A percentile compares a stretch with the other conserved stretches of the same genome.
phyloP scores from a whole-genome alignment of 2,329 filamentous ascomycete species.

The Chaetomium sp. region DNA sequence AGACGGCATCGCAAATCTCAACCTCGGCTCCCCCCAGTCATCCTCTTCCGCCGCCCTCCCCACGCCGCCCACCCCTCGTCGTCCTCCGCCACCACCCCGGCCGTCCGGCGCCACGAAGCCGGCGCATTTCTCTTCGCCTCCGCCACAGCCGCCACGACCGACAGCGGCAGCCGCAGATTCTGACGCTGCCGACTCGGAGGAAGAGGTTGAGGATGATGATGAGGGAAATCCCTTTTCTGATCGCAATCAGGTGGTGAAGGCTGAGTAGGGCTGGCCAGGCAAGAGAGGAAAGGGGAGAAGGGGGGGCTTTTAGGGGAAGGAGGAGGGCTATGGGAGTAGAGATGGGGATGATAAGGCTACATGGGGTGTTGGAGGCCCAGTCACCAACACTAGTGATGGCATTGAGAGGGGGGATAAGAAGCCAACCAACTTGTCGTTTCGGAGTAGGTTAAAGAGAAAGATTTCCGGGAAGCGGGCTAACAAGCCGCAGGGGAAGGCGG shows the following conservation, averaged over 20 bases:
- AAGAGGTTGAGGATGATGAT: conserved; percentile 57
- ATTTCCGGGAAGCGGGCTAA: too few relatives aligned
- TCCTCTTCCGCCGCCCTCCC: conserved; percentile 28
- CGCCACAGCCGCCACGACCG: conserved; percentile 23
- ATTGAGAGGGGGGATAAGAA: not conserved
- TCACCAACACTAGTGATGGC: not conserved
- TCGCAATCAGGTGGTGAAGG: conserved; percentile 56
- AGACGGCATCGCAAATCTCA: conserved; percentile 40
- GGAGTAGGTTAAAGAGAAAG: too few relatives aligned
- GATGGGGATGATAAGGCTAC: too few relatives aligned
- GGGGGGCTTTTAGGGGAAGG: not conserved
- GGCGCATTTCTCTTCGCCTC: conserved; percentile 42
- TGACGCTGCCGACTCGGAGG: conserved; percentile 13
- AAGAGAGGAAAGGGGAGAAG: not conserved
- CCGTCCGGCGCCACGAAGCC: conserved; percentile 44
- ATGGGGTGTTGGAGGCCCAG: too few relatives aligned
- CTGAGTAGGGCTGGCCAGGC: conserved; percentile 29
- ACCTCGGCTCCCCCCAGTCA: conserved; percentile 32
- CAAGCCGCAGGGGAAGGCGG: too few relatives aligned
- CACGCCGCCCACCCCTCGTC: conserved; percentile 35
- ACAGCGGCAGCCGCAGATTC: conserved; percentile 38
- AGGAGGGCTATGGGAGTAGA: too few relatives aligned
- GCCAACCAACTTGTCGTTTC: too few relatives aligned
- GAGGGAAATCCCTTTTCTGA: conserved; percentile 87
- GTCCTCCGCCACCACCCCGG: conserved; percentile 42